Conservation (phyloP, 768 basidiomycete species). For the Lactarius akahatsu region DNA sequence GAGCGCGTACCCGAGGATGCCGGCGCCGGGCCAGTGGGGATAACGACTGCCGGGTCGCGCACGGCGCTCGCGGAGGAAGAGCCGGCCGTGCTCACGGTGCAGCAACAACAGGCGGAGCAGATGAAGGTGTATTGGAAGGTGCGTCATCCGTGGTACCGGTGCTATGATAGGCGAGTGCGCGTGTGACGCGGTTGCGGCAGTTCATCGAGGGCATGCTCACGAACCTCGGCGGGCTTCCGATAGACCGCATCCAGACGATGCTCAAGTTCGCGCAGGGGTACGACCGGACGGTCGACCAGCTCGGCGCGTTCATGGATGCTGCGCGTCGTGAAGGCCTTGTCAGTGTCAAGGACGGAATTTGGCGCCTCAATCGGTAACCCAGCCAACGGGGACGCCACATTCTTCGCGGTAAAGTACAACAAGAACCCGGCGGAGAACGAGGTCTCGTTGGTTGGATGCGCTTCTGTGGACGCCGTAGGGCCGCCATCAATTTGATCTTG, state of each 20-base stretch:
- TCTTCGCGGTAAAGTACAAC: not conserved
- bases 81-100: slow-evolving; percentile 51
- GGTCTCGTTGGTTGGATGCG: not conserved
- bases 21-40: not conserved
- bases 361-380: slow-evolving; percentile 49
- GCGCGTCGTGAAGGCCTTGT: slow-evolving; percentile 77
- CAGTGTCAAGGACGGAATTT: slow-evolving; percentile 64
- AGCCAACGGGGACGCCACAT: not conserved
- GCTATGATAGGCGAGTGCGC: slow-evolving; percentile 13
- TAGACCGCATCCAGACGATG: slow-evolving; percentile 88
- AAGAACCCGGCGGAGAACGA: not conserved
- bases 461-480: slow-evolving; percentile 10
- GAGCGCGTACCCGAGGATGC: slow-evolving; percentile 54
- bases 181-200: slow-evolving; percentile 31
- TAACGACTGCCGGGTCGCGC: slow-evolving; percentile 19
- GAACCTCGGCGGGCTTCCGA: slow-evolving; percentile 71
- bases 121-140: slow-evolving; percentile 91
- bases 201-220: slow-evolving; percentile 92
- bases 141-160: slow-evolving; percentile 27
- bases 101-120: slow-evolving; percentile 80
- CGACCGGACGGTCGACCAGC: slow-evolving; percentile 75
- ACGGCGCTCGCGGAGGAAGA: slow-evolving; percentile 43
- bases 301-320: slow-evolving; percentile 77
- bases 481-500: not conserved
- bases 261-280: slow-evolving; percentile 82